Evolutionary conservation across 2,329 filamentous ascomycete genomes (phyloP).

Genomic region (Colletotrichum sojae): DNA sequence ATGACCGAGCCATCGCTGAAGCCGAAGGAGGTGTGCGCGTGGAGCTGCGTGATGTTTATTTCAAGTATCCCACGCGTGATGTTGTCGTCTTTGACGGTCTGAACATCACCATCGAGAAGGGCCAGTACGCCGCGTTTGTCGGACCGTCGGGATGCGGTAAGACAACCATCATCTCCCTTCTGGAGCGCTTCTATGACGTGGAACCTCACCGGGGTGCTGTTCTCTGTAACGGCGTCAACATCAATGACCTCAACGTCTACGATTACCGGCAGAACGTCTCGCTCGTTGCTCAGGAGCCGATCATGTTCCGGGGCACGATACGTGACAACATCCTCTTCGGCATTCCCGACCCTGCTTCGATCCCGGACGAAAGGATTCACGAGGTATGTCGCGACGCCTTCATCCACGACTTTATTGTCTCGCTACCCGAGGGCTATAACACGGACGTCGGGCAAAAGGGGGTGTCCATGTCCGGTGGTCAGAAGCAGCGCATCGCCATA

Average conservation of each 20-base stretch:
- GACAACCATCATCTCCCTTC: constrained; percentile 66
- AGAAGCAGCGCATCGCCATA: constrained; percentile 69
- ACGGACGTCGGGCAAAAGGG: constrained; percentile 68
- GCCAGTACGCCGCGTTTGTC: constrained; percentile 61
- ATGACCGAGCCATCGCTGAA: constrained; percentile 23
- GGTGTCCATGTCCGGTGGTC: constrained; percentile 68
- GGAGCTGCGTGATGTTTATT: constrained; percentile 43
- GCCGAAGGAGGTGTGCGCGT: constrained; percentile 38
- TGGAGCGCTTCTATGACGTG: constrained; percentile 69
- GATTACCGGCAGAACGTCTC: constrained; percentile 60
- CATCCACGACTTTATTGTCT: constrained; percentile 70
- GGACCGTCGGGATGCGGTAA: constrained; percentile 65
- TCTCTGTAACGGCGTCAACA: constrained; percentile 53
- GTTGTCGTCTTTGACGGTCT: constrained; percentile 44
- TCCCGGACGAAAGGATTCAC: constrained; percentile 44
- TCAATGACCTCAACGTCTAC: constrained; percentile 55
- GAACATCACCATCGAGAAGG: constrained; percentile 49
- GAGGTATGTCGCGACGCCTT: constrained; percentile 58
- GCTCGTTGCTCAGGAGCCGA: constrained; percentile 67
- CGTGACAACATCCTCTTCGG: constrained; percentile 62
- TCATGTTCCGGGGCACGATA: constrained; percentile 64
- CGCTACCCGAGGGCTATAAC: constrained; percentile 64
- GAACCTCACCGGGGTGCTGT: constrained; percentile 58
- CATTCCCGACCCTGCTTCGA: constrained; percentile 56
- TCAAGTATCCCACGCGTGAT: constrained; percentile 45